Conservation (phyloP, 83 land plant genomes). For the Thuja plicata region DNA sequence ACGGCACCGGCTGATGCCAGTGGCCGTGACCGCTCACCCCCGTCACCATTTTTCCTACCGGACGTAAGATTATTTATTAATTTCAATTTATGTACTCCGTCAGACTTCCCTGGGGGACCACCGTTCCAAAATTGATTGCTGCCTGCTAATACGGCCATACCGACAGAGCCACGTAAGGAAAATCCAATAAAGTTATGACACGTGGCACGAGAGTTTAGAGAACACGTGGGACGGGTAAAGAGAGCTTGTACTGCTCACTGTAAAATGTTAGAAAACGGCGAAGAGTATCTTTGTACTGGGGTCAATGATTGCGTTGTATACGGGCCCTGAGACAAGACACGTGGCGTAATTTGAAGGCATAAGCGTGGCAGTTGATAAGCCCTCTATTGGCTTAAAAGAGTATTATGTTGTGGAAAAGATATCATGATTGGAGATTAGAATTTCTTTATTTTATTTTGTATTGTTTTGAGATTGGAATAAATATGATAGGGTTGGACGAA, state of each 20-base stretch:
- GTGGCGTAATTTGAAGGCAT: neutral
- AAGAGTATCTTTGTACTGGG: neutral
- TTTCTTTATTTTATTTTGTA: too few species aligned
- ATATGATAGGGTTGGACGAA: too few species aligned
- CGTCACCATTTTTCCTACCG: neutral
- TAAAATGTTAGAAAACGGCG: neutral
- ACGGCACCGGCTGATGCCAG: neutral
- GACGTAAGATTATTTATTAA: neutral
- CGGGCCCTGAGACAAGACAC: neutral
- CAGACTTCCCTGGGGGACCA: neutral
- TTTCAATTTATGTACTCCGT: neutral
- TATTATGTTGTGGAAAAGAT: neutral
- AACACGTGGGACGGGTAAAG: neutral
- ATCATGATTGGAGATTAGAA: neutral
- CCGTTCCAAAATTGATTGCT: neutral
- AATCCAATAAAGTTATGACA: neutral
- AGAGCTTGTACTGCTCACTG: neutral
- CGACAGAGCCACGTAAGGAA: neutral
- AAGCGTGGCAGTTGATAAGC: neutral
- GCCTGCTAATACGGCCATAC: neutral
- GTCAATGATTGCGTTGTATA: neutral
- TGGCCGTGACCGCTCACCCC: neutral
- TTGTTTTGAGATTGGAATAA: neutral
- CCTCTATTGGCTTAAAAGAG: neutral
- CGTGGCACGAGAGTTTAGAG: neutral